These are phyloP conservation scores for Coniochaeta sp. DNA, from an alignment of 2,329 filamentous ascomycete species.

Conservation along the genomic window DNA sequence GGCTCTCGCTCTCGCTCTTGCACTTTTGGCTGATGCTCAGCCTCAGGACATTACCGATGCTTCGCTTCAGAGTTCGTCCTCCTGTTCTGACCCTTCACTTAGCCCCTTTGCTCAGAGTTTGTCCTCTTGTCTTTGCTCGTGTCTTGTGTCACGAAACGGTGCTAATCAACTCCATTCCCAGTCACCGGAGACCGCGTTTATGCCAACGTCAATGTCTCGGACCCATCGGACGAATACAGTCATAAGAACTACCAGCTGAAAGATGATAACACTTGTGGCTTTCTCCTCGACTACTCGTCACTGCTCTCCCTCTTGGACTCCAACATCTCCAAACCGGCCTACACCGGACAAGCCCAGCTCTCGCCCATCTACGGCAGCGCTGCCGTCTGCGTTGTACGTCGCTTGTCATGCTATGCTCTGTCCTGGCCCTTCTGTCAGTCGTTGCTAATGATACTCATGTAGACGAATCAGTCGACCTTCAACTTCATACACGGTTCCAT, in stretches of 20 bases:
- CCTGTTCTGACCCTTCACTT: not conserved
- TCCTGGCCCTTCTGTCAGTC: not conserved
- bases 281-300: not conserved
- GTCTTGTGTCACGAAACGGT: not conserved
- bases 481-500: not conserved
- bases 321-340: not conserved
- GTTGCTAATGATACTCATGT: not conserved
- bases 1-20: not conserved
- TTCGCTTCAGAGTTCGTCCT: not conserved
- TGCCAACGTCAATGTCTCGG: not conserved
- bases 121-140: not conserved
- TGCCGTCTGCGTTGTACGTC: not conserved
- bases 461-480: not conserved
- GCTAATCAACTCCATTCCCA: not conserved
- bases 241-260: not conserved
- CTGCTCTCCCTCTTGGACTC: not conserved
- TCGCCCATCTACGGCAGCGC: not conserved
- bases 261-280: not conserved
- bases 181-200: not conserved
- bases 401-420: not conserved
- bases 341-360: not conserved
- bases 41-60: not conserved
- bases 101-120: not conserved
- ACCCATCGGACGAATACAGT: not conserved
- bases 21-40: not conserved